Evolutionary conservation across 805 yeast species (phyloP).

Genomic region (Brettanomyces sp.): DNA sequence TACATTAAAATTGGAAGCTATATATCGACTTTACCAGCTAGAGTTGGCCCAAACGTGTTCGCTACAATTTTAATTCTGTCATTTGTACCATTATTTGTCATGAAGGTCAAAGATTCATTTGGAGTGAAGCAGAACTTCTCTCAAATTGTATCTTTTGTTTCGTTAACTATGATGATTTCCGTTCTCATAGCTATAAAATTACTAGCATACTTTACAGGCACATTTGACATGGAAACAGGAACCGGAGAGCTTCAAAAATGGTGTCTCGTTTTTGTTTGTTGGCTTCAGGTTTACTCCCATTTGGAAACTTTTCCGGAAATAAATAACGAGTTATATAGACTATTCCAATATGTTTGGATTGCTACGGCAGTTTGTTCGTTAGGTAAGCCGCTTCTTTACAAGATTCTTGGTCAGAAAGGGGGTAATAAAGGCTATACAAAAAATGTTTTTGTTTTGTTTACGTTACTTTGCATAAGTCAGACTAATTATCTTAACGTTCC

Average conservation of each 20-base stretch:
- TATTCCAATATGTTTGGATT: conserved; percentile 18
- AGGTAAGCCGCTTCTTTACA: conserved; percentile 10
- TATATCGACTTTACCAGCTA: conserved; percentile 22
- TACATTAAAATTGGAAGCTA: conserved; percentile 38
- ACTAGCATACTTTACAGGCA: conserved; percentile 18
- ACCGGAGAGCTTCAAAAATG: conserved; percentile 13
- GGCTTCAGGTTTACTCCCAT: conserved; percentile 25
- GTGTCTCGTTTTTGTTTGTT: conserved; percentile 14
- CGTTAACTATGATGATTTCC: conserved; percentile 36
- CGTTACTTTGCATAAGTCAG: conserved; percentile 44
- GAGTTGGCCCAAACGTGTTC: conserved; percentile 16
- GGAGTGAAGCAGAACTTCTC: neutral
- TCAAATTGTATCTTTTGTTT: conserved; percentile 29
- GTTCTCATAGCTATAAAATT: conserved; percentile 16
- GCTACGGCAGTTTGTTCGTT: conserved; percentile 6
- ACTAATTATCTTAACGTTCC: conserved; percentile 49
- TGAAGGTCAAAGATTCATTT: neutral
- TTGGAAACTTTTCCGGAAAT: conserved; percentile 20
- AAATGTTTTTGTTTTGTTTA: conserved; percentile 27
- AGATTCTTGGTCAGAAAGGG: neutral
- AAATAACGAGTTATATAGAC: conserved; percentile 12
- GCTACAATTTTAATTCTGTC: conserved; percentile 11
- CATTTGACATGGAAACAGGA: conserved; percentile 16
- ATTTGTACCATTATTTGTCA: conserved; percentile 8
- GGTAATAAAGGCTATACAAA: conserved; percentile 18